phyloP scores from a whole-genome alignment of 495 filamentous ascomycete species.

The Oidiodendron maius region DNA sequence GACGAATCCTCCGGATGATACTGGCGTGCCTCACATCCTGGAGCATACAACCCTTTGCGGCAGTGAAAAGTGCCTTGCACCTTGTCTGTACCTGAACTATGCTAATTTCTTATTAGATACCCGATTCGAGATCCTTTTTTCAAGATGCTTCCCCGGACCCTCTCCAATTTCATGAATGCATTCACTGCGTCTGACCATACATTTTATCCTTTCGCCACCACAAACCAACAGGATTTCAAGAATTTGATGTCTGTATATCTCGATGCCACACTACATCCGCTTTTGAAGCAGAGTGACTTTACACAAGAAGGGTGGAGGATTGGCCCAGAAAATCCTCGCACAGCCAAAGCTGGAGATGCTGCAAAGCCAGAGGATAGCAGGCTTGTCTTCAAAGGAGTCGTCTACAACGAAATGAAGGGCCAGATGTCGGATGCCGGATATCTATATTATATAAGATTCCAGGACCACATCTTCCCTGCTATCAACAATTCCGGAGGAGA shows the following conservation, averaged over 20 bases:
- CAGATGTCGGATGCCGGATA: slow-evolving; percentile 98
- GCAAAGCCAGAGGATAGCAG: slow-evolving; percentile 36
- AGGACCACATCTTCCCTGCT: slow-evolving; percentile 87
- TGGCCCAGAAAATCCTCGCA: slow-evolving; percentile 79
- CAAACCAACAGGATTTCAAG: slow-evolving; percentile 90
- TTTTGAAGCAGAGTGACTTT: slow-evolving; percentile 88
- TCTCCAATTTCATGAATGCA: slow-evolving; percentile 99
- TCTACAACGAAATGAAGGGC: slow-evolving; percentile 99
- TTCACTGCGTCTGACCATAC: slow-evolving; percentile 95
- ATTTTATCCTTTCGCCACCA: slow-evolving; percentile 97
- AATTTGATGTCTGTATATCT: slow-evolving; percentile 96
- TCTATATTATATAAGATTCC: slow-evolving; percentile 88
- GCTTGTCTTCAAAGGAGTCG: slow-evolving; percentile 95
- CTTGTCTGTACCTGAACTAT: slow-evolving; percentile 11
- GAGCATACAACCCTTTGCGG: slow-evolving; percentile 96
- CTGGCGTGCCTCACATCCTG: slow-evolving; percentile 93
- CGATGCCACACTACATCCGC: slow-evolving; percentile 84
- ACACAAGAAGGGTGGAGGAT: slow-evolving; percentile 95
- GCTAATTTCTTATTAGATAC: slow-evolving; percentile 50
- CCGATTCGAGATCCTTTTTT: slow-evolving; percentile 98
- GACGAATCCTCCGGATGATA: slow-evolving; percentile 95
- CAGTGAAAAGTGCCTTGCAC: slow-evolving; percentile 69
- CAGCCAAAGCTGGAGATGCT: slow-evolving; percentile 36
- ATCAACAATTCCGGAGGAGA: slow-evolving; percentile 96
- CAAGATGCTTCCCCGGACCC: slow-evolving; percentile 96